A percentile compares a stretch with the other conserved stretches of the same genome.
These are phyloP conservation scores for Dioszegia aurantiaca DNA, from an alignment of 768 basidiomycete genomes.

Conservation along the genomic window DNA sequence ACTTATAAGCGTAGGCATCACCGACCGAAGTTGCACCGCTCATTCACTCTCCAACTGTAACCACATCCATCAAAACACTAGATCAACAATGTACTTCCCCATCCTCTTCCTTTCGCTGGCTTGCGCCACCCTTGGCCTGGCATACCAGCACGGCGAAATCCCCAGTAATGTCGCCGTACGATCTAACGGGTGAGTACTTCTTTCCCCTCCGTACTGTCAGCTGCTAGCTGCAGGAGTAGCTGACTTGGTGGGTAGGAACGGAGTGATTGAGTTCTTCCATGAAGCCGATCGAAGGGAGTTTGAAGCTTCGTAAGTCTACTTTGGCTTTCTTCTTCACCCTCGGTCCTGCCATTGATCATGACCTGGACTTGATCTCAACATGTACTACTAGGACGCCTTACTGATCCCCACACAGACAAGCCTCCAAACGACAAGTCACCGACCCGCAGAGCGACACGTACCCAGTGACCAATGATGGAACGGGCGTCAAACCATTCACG, in stretches of 20 bases:
- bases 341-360: too few species aligned
- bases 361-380: too few species aligned
- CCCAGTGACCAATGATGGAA: conserved; percentile 8
- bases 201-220: not conserved
- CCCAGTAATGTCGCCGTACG: conserved; percentile 7
- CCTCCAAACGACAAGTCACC: conserved; percentile 4
- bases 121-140: not conserved
- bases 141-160: conserved; percentile 9
- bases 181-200: conserved; percentile 1
- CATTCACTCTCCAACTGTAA: too few species aligned
- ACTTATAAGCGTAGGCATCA: too few species aligned
- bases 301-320: not conserved
- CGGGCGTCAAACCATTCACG: conserved; percentile 13
- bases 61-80: not conserved
- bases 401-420: not conserved
- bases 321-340: too few species aligned
- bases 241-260: not conserved
- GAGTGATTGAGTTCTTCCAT: not conserved
- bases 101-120: not conserved
- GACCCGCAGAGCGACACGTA: conserved; percentile 7
- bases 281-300: conserved; percentile 1
- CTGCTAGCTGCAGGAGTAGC: not conserved
- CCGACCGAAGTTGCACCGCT: too few species aligned
- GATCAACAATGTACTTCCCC: not conserved
- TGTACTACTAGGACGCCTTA: too few species aligned